phyloP scores from a whole-genome alignment of 371 early-diverging fungal genomes.

The Basidiobolus meristosporus region DNA sequence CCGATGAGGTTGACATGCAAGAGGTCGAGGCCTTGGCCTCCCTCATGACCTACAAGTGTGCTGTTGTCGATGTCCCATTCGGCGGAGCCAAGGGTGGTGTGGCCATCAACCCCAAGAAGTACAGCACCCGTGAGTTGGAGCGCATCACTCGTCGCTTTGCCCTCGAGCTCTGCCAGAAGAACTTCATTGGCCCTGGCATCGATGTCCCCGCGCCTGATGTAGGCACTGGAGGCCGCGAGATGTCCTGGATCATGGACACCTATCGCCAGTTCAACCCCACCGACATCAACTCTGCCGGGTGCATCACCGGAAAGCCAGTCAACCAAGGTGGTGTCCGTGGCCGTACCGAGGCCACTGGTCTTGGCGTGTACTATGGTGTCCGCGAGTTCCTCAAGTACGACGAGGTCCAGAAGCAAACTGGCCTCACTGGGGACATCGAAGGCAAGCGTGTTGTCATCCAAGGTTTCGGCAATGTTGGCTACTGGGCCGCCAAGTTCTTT shows the following conservation, averaged over 20 bases:
- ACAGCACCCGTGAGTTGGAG: no score
- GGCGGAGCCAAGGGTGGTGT: slow-evolving; percentile 5
- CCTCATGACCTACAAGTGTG: no score
- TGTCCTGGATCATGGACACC: slow-evolving; percentile 86
- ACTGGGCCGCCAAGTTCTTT: slow-evolving; percentile 80
- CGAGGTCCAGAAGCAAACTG: slow-evolving; percentile 61
- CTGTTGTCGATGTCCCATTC: slow-evolving; percentile 86
- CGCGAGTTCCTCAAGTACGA: slow-evolving; percentile 67
- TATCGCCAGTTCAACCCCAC: slow-evolving; percentile 70
- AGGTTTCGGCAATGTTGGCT: slow-evolving; percentile 86
- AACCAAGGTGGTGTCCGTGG: slow-evolving; percentile 79
- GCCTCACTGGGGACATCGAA: slow-evolving; percentile 42
- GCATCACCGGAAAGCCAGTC: slow-evolving; percentile 80
- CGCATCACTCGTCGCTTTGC: no score
- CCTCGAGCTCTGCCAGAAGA: slow-evolving; percentile 78
- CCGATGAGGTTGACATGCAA: slow-evolving; percentile 31
- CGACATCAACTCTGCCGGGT: slow-evolving; percentile 69
- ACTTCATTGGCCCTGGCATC: no score
- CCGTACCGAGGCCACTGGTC: slow-evolving; percentile 76
- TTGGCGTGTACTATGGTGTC: slow-evolving; percentile 73
- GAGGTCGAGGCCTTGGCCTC: slow-evolving; percentile 68
- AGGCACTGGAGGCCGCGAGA: slow-evolving; percentile 71
- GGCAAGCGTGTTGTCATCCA: slow-evolving; percentile 55
- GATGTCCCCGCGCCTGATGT: slow-evolving; percentile 80
- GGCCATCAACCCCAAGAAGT: slow-evolving; percentile 5